Percentiles rank a stretch among this genome's conserved stretches.
Conservation (phyloP, 805 yeast genomes). For the Komagataella pastoris region DNA sequence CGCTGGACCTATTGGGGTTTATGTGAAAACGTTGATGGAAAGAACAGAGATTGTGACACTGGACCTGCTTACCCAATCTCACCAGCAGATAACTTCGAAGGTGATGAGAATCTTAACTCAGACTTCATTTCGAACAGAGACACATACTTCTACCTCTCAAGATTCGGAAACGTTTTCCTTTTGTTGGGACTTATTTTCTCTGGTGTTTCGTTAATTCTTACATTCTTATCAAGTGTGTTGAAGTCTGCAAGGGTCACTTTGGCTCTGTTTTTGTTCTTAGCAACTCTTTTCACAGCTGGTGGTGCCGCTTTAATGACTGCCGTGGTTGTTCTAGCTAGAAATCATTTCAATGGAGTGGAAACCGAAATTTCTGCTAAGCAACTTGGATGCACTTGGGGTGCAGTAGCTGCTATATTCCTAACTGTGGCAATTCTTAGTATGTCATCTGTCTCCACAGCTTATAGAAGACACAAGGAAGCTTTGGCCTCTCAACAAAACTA, state of each 20-base stretch:
- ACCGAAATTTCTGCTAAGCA: constrained; percentile 30
- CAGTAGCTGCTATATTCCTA: constrained; percentile 37
- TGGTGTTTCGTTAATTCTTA: constrained; percentile 46
- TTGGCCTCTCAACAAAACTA: constrained; percentile 16
- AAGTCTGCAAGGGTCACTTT: constrained; percentile 38
- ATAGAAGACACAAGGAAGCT: constrained; percentile 33
- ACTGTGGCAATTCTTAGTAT: constrained; percentile 30
- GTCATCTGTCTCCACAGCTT: constrained; percentile 32
- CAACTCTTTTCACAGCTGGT: constrained; percentile 39
- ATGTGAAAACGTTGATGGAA: constrained; percentile 26
- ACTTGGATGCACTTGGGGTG: constrained; percentile 61
- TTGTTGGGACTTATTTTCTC: constrained; percentile 47
- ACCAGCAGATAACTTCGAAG: constrained; percentile 60
- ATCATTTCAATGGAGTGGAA: constrained; percentile 43
- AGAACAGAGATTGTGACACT: constrained; percentile 20
- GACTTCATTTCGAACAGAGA: constrained; percentile 41
- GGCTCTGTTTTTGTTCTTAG: constrained; percentile 36
- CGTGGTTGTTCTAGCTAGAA: constrained; percentile 58
- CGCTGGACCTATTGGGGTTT: constrained; percentile 84
- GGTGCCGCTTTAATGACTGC: constrained; percentile 70
- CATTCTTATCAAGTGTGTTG: constrained; percentile 44
- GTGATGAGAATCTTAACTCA: constrained; percentile 35
- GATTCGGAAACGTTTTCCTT: constrained; percentile 52
- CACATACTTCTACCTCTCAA: constrained; percentile 47
- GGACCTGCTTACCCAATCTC: constrained; percentile 67